Percentiles rank a stretch among this genome's conserved stretches.
phyloP scores from a whole-genome alignment of 805 yeast genomes.

The Saccharomycopsis fibuligera region DNA sequence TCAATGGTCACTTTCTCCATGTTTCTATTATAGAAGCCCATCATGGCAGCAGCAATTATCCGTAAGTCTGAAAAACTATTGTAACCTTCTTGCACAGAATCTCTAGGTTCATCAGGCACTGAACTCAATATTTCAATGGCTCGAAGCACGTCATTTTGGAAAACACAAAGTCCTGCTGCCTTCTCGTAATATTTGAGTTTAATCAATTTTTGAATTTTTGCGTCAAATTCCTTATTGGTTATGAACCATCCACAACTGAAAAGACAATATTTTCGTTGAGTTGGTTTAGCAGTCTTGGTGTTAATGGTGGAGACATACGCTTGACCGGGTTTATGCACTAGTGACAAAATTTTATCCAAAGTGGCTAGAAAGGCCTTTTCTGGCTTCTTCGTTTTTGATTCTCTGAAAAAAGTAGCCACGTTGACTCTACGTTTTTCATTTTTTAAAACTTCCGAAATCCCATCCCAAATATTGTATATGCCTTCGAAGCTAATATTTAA shows the following conservation, averaged over 20 bases:
- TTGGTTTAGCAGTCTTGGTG: slow-evolving; percentile 40
- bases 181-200: slow-evolving; percentile 61
- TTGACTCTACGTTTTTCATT: slow-evolving; percentile 27
- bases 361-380: slow-evolving; percentile 28
- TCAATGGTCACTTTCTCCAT: slow-evolving; percentile 29
- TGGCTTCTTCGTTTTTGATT: slow-evolving; percentile 30
- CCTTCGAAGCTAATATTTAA: slow-evolving; percentile 85
- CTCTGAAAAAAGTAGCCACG: slow-evolving; percentile 23
- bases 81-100: slow-evolving; percentile 3
- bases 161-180: slow-evolving; percentile 98
- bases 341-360: slow-evolving; percentile 9
- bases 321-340: slow-evolving; percentile 5
- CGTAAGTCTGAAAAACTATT: slow-evolving; percentile 10
- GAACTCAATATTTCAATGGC: slow-evolving; percentile 74
- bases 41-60: slow-evolving; percentile 88
- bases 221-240: slow-evolving; percentile 67
- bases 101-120: slow-evolving; percentile 23
- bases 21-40: slow-evolving; percentile 68
- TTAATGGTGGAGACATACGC: slow-evolving; percentile 10
- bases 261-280: slow-evolving; percentile 72
- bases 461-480: slow-evolving; percentile 85
- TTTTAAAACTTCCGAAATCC: slow-evolving; percentile 40
- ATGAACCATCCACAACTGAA: slow-evolving; percentile 89
- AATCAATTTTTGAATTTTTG: slow-evolving; percentile 51
- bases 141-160: slow-evolving; percentile 77